Evolutionary conservation across 2,329 filamentous ascomycete genomes (phyloP), one percentile per base, ranked within the genome.

Genomic region (Beauveria pseudobassiana): DNA sequence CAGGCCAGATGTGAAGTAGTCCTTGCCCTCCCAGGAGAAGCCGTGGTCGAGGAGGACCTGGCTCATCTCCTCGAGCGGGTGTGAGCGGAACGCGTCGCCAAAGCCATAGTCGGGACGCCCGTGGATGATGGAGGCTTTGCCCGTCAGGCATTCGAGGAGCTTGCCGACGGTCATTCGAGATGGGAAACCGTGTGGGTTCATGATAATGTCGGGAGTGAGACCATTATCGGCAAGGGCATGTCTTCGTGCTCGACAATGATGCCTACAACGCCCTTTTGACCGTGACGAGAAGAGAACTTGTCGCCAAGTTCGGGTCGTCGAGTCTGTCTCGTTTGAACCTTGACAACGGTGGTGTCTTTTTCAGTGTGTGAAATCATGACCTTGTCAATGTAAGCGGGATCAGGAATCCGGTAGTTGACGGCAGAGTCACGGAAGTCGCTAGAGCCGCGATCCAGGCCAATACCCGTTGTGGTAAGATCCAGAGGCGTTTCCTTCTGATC

Each of bases 121-220:
- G 63, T 88, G 84, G 4, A 99, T 76, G 2, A 99, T 87, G 14
- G 93, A 91, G 0, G 95, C 95, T 76, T 99, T 99, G 66, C 95
- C 95, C 0, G 93, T 91, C 18, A 99, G 82, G 50, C 96, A 90
- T 73, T 99, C 95, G 56, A 99, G 85, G 80, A 99, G 89, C 76
- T 99, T 99, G 38, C 95, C 95, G 65, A 99, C 95, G 59, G 95
- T 99, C 95, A 99, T 99, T 75, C 95, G 95, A 38, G 93, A 98
- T 1, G 95, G 95, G 82, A 99, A 99, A 87, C 95, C 95, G 77
- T 99, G 95, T 0, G 96, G 95, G 79, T 99, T 99, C 95, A 99
- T 99, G 84, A 99, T 99, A 67, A 99, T 97, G 75, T 99, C 95
- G 0, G 95, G 95, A n/a, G 87, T 88, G 67, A 99, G 85, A 2